Conservation (phyloP, 768 basidiomycete species). For the Kwoniella pini region DNA sequence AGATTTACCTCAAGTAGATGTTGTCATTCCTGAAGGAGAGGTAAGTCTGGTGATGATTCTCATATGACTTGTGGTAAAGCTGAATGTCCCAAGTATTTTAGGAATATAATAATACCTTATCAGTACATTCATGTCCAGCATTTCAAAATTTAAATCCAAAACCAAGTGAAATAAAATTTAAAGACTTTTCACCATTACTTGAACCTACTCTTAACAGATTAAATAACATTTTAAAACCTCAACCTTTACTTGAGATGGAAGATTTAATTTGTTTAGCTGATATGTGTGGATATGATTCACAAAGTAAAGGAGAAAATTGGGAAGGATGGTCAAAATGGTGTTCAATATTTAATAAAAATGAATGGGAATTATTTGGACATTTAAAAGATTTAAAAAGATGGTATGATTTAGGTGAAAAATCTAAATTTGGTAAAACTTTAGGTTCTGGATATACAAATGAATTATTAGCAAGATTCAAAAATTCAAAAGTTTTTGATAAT, state of each 20-base stretch:
- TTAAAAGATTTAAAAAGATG: slow-evolving; percentile 73
- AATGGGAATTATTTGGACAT: slow-evolving; percentile 71
- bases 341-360: slow-evolving; percentile 64
- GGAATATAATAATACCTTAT: slow-evolving; percentile 46
- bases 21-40: slow-evolving; percentile 38
- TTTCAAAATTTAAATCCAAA: slow-evolving; percentile 29
- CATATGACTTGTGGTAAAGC: too few species aligned
- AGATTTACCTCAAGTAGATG: slow-evolving; percentile 26
- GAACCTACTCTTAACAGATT: slow-evolving; percentile 26
- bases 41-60: slow-evolving; percentile 25
- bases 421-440: slow-evolving; percentile 36
- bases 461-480: slow-evolving; percentile 76
- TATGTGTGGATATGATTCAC: slow-evolving; percentile 72
- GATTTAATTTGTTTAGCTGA: slow-evolving; percentile 68
- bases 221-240: slow-evolving; percentile 34
- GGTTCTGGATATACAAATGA: slow-evolving; percentile 80
- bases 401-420: slow-evolving; percentile 58
- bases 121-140: slow-evolving; percentile 45
- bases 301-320: slow-evolving; percentile 60
- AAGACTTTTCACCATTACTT: slow-evolving; percentile 19
- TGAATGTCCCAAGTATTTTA: slow-evolving; percentile 5
- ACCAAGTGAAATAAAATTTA: slow-evolving; percentile 20
- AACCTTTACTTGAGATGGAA: slow-evolving; percentile 56
- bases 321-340: slow-evolving; percentile 67
- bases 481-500: slow-evolving; percentile 63